Evolutionary conservation across 75 land plant species (phyloP), one percentile per base, ranked within the genome.

Genomic region (Cunninghamia lanceolata): DNA sequence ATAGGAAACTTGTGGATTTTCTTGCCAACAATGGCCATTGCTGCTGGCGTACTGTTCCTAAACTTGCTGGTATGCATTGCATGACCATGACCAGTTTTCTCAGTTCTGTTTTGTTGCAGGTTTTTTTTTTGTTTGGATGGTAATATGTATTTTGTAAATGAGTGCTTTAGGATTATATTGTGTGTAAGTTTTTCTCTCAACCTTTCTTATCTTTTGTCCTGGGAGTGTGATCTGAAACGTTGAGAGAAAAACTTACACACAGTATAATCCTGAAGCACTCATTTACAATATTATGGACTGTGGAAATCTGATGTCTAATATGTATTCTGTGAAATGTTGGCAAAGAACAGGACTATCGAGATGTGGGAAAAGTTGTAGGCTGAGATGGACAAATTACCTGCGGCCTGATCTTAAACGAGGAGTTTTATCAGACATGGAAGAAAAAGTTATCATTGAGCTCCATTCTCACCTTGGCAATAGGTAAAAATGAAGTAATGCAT

Each of bases 11-110:
- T 75, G 90, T 95, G 71, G 88, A 91, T 83, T 95, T 93, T 91
- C 92, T 95, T 82, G 87, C 90, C 83, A 91, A 86, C 84, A 89
- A 95, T 82, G 94, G 94, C 84, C 95, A 92, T 84, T 95, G 96
- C 47, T 92, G 96, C 85, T 95, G 96, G 96, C 87, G 96, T 0
- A 89, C 94, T 28, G 93, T 95, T 36, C 96, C 96, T 34, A 95
- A 94, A 83, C 96, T 95, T 39, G 96, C 96, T n/a, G 96, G 96
- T 63, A 38, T 76, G 80, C 42, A 10, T 38, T 34, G 36, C 14
- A 9, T 63, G 9, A 6, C 8, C 68, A 25, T 63, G 8, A 9
- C 4, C 10, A 32, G 2, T 77, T 35, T 38, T 21, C 1, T 7
- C 8, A 19, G 7, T 77, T 77, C 28, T 25, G 43, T 77, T 40